Evolutionary conservation across 805 yeast species (phyloP).

Genomic region (Yarrowia yakushimensis): DNA sequence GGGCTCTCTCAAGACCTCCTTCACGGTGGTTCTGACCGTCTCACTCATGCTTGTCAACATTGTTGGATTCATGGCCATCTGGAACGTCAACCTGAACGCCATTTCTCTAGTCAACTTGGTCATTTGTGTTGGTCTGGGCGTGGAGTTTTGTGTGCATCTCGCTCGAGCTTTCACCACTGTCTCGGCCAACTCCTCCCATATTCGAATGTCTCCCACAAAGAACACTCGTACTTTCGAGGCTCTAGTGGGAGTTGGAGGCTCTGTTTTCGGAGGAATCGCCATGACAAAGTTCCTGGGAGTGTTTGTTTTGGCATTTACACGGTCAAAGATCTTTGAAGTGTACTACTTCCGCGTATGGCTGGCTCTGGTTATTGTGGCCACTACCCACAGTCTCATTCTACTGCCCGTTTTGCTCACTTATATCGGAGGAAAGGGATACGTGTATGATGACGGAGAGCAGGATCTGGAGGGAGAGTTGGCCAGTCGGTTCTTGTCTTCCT

Average conservation of each 20-base stretch:
- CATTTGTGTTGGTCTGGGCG: slow-evolving; percentile 90
- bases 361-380: slow-evolving; percentile 68
- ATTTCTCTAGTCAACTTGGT: slow-evolving; percentile 83
- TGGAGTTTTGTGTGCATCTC: slow-evolving; percentile 88
- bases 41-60: slow-evolving; percentile 63
- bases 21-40: slow-evolving; percentile 56
- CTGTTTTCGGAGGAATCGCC: slow-evolving; percentile 88
- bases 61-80: slow-evolving; percentile 73
- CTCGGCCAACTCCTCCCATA: slow-evolving; percentile 27
- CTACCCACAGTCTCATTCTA: slow-evolving; percentile 71
- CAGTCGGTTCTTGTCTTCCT: slow-evolving; percentile 28
- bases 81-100: slow-evolving; percentile 79
- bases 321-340: slow-evolving; percentile 81
- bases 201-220: slow-evolving; percentile 31
- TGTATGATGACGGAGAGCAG: slow-evolving; percentile 38
- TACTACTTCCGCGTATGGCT: slow-evolving; percentile 96
- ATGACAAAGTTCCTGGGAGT: slow-evolving; percentile 88
- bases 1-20: slow-evolving; percentile 63
- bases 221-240: slow-evolving; percentile 51
- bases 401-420: slow-evolving; percentile 70
- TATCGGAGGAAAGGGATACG: slow-evolving; percentile 59
- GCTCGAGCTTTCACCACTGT: slow-evolving; percentile 66
- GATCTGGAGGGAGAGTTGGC: slow-evolving; percentile 36
- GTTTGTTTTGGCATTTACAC: slow-evolving; percentile 77
- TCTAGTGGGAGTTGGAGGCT: slow-evolving; percentile 75